Percentiles rank a stretch among this genome's conserved stretches.
These are phyloP conservation scores for Apophysomyces ossiformis DNA, from an alignment of 371 early-diverging fungal genomes.

Conservation along the genomic window DNA sequence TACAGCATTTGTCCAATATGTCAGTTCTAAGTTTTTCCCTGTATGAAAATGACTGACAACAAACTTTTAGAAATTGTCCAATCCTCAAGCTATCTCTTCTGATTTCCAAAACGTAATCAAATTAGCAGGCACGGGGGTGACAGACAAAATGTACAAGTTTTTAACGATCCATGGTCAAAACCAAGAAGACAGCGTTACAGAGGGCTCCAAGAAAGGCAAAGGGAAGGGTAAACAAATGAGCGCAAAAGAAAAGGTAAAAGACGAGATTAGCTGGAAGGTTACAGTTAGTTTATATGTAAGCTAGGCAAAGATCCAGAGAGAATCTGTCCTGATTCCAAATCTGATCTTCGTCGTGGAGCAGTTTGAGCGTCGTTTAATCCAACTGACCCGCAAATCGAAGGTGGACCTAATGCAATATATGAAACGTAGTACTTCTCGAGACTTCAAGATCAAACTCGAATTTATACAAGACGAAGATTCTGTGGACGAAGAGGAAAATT, in stretches of 20 bases:
- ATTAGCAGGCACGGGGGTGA: constrained; percentile 36
- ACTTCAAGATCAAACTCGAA: constrained; percentile 67
- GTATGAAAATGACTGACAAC: background rate
- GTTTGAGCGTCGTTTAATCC: constrained; percentile 70
- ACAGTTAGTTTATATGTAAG: constrained; percentile 7
- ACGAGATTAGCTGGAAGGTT: constrained; percentile 20
- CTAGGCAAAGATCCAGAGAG: constrained; percentile 60
- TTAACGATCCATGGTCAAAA: constrained; percentile 50
- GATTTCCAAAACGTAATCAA: constrained; percentile 43
- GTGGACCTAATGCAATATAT: constrained; percentile 71
- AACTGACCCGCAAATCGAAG: constrained; percentile 65
- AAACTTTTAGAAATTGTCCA: constrained; percentile 39
- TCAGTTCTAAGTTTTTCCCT: constrained; percentile 27
- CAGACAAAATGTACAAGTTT: constrained; percentile 55
- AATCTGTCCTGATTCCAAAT: constrained; percentile 67
- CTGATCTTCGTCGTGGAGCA: constrained; percentile 72
- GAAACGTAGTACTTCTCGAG: constrained; percentile 72
- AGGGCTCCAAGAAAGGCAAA: constrained; percentile 7
- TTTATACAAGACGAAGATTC: constrained; percentile 24
- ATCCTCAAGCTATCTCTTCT: constrained; percentile 27
- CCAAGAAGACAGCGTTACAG: constrained; percentile 7
- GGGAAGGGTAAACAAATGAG: constrained; percentile 17
- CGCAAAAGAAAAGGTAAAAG: constrained; percentile 30
- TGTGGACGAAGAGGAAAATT: background rate
- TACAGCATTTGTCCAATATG: constrained; percentile 50